Evolutionary conservation across 768 basidiomycete species (phyloP).

Genomic region (Lactarius evosmus): DNA sequence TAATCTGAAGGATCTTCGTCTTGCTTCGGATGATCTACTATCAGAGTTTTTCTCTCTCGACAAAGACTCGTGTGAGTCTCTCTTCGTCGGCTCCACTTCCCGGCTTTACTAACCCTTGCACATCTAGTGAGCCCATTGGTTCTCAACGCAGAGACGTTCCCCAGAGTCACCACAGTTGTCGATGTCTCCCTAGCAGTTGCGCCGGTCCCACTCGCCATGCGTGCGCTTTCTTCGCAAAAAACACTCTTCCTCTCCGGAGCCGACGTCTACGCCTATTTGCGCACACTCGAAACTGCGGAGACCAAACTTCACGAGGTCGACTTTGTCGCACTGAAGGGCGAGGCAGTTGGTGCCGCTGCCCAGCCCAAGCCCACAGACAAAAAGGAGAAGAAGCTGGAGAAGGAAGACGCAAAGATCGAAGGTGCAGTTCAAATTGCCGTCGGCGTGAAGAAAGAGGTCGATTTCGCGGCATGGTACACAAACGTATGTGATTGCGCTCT

Average conservation of each 20-base stretch:
- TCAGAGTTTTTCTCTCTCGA: conserved; percentile 78
- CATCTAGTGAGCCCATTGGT: conserved; percentile 75
- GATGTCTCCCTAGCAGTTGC: conserved; percentile 77
- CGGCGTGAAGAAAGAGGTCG: conserved; percentile 92
- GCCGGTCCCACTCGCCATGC: conserved; percentile 67
- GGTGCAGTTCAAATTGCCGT: conserved; percentile 91
- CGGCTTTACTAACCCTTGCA: not conserved
- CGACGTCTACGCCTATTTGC: conserved; percentile 71
- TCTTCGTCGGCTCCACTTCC: not conserved
- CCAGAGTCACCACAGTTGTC: conserved; percentile 70
- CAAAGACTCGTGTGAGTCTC: conserved; percentile 78
- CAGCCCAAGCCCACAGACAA: conserved; percentile 38
- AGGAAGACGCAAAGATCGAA: conserved; percentile 78
- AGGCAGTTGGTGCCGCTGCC: conserved; percentile 37
- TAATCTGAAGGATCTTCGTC: conserved; percentile 80
- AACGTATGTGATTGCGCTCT: conserved; percentile 52
- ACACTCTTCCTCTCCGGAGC: conserved; percentile 79
- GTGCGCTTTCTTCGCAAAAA: conserved; percentile 62
- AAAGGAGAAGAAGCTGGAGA: conserved; percentile 43
- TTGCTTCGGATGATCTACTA: conserved; percentile 84
- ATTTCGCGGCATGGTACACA: conserved; percentile 93
- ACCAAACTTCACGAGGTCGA: conserved; percentile 71
- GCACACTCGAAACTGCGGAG: conserved; percentile 63
- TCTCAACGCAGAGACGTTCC: conserved; percentile 59
- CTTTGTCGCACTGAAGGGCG: conserved; percentile 56